Base-by-base conservation (phyloP, 768 basidiomycete species). In the Lentinula guzmanii region DNA sequence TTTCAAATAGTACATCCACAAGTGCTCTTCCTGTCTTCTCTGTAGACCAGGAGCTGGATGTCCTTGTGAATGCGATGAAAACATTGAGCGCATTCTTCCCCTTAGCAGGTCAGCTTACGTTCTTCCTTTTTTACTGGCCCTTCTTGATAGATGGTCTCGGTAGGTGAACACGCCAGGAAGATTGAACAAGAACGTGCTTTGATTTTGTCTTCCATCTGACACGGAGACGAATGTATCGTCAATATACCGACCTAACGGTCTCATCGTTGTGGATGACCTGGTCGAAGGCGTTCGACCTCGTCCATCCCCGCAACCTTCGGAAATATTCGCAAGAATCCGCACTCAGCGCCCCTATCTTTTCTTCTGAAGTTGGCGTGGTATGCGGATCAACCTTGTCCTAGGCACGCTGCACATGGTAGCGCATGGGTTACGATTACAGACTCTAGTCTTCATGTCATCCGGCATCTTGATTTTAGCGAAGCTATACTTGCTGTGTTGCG, bases 71-170 rank as follows among this genome's bases (percentile, higher is more conserved):
- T 28, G 75, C 77, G 10, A 70, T 77, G 72, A 70, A 69, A 57
- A 66, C 66, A 13, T 66, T 79, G 13, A 71, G 74, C 41, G 60
- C 66, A 7, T 69, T 72, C 28, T 76, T 76, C 64, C 76, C 77
- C 18, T 58, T 76, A n/a, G 74, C 76, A 18, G 72, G 77, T 75
- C 11, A 56, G 58, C 52, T 53, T 9, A 9, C 21, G 46, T 48
- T n/a, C n/a, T 48, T 18, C 21, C 46, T 24, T 9, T 48, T 7
- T 0, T 24, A 13, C 21, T 48, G 8, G 8, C 21, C 9, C 46
- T 21, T 48, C 9, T 18, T 48, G 46, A 48, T n/a, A 21, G 18
- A 6, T 21, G 1, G 7, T 5, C 1, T 48, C 11, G 46, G 9
- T 48, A 48, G 46, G 46, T 24, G 46, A 48, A 48, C 46, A 48